Base-by-base conservation (phyloP, 768 basidiomycete species). In the Naematelia encephala region DNA sequence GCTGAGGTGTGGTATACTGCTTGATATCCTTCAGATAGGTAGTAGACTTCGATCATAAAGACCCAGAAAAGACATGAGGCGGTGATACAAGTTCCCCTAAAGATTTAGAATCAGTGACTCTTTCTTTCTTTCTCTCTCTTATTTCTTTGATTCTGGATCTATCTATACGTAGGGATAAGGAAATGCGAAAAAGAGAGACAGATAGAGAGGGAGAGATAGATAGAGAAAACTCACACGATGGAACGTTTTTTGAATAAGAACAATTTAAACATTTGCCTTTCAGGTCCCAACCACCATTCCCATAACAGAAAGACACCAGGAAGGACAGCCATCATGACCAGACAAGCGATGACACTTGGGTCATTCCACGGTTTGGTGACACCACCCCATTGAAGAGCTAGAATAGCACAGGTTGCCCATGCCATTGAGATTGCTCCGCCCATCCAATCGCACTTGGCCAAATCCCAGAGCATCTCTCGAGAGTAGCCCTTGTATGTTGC, bases 291-390 rank as follows among this genome's bases (percentile, higher is more conserved):
- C 60, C 61, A 75, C 43, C 60, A 66, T 56, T 80, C 78, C 75
- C 79, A 82, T 13, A 63, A 54, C 28, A 80, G 30, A 56, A 80
- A 78, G 27, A 75, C 53, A 13, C 75, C 50, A 3, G 72, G 60
- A 16, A 79, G 46, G 10, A 76, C 70, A 57, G 60, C 60, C 54
- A 64, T 61, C 57, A 78, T 61, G 43, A 75, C 73, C 52, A 68
- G 59, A 42, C 51, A 56, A 62, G 76, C 66, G 70, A 84, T 69
- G 26, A 77, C 63, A 69, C 81, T 64, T 76, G 81, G 62, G 75
- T 82, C 30, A 61, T 80, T 48, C 81, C 83, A 84, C 14, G 80
- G 69, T 57, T 80, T 79, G 12, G 72, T 76, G 54, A 69, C 71
- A 5, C 73, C 77, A 39, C 75, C 77, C 71, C 74, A 75, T 59